A percentile compares a stretch with the other conserved stretches of the same genome.
Conservation (phyloP, 2,329 filamentous ascomycete species). For the Phaeomoniella chlamydospora region DNA sequence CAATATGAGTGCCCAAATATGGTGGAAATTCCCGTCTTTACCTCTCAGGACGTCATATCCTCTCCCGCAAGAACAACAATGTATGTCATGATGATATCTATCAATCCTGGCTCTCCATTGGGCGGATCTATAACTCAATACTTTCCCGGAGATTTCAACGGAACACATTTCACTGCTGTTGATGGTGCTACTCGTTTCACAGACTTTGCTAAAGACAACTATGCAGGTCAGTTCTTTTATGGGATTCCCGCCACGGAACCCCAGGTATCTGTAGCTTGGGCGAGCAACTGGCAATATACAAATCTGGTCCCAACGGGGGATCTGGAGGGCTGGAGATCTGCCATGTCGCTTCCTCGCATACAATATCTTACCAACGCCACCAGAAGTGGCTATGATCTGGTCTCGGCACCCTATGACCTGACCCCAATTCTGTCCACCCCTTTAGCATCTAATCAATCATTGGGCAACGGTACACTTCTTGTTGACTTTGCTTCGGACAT, state of each 20-base stretch:
- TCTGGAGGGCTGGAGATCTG: conserved; percentile 36
- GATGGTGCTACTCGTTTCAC: conserved; percentile 10
- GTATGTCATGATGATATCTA: conserved; percentile 15
- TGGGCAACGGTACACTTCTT: conserved; percentile 33
- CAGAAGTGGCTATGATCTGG: conserved; percentile 36
- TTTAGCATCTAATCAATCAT: conserved; percentile 16
- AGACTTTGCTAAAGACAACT: conserved; percentile 19
- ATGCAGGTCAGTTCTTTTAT: conserved; percentile 42
- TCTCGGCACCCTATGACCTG: conserved; percentile 33
- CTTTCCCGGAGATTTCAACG: conserved; percentile 42
- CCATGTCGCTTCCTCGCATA: conserved; percentile 36
- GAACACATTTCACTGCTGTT: conserved; percentile 36
- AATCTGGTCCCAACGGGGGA: conserved; percentile 38
- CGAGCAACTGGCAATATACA: conserved; percentile 46
- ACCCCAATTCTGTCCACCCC: conserved; percentile 25
- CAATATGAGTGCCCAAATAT: conserved; percentile 54
- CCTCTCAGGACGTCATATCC: conserved; percentile 1
- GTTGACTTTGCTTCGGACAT: conserved; percentile 35
- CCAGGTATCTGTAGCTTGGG: conserved; percentile 40
- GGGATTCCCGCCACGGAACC: conserved; percentile 22
- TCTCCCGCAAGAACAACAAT: conserved; percentile 7
- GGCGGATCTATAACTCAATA: conserved; percentile 16
- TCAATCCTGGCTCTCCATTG: conserved; percentile 20
- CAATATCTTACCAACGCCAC: conserved; percentile 38
- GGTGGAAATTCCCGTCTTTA: conserved; percentile 36